Evolutionary conservation across 1,139 yeast species (phyloP), one percentile per base, ranked within the genome.

Genomic region (Hansenula lynferdii): DNA sequence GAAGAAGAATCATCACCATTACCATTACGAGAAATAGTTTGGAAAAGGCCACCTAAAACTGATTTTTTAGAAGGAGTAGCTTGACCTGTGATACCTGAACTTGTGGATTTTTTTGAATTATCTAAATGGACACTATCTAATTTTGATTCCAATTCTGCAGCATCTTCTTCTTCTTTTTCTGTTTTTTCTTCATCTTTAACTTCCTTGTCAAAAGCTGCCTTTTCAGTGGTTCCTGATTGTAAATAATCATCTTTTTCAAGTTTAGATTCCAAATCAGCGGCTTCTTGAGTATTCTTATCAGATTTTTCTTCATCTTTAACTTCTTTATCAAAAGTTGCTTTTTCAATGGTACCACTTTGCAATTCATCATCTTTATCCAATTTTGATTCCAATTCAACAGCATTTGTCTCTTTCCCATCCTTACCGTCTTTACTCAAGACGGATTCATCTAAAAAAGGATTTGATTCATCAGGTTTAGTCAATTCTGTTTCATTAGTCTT

Each of bases 21-120:
- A 22, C 22, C 18, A 19, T 10, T 23, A 25, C 19, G 32, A 22
- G n/a, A n/a, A n/a, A n/a, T n/a, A n/a, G n/a, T n/a, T n/a, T n/a
- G n/a, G n/a, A n/a, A n/a, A n/a, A n/a, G n/a, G n/a, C n/a, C n/a
- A n/a, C 42, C 39, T 8, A 44, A 41, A 7, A 42, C 18, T 17
- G 36, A 41, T 32, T 39, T 39, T n/a, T 38, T 38, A 9, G 36
- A 11, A 20, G 40, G 28, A n/a, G 34, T 23, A 2, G 33, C 27
- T n/a, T 23, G 17, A 12, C 34, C 34, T 12, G 17, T 16, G 6
- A 31, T 17, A 12, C 34, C 34, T 8, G 17, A n/a, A 8, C 17
- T 23, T n/a, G 30, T 9, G 12, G 23, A 20, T 8, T 18, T 28
- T 15, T 28, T 18, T 5, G 12, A n/a, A 4, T 12, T 22, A 8